A percentile compares a stretch with the other conserved stretches of the same genome.
Evolutionary conservation across 805 yeast genomes (phyloP).

Genomic region (Candida sanyiensis): DNA sequence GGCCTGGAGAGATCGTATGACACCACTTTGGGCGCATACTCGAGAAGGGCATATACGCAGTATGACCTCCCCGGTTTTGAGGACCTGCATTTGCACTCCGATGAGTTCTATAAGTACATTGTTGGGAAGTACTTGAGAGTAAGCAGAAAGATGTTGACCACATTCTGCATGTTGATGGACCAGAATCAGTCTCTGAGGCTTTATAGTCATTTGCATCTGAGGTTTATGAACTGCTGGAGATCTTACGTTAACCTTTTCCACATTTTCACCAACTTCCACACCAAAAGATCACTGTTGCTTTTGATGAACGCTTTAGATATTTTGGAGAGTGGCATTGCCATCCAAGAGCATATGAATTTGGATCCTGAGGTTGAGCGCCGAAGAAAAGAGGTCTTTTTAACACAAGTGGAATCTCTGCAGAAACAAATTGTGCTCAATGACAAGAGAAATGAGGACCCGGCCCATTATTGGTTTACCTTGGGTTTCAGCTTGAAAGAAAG

Average conservation of each 20-base stretch:
- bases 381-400: not conserved
- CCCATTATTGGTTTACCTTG: slow-evolving; percentile 9
- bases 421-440: slow-evolving; percentile 7
- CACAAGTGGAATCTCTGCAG: slow-evolving; percentile 3
- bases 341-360: slow-evolving; percentile 4
- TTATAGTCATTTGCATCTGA: slow-evolving; percentile 4
- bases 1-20: slow-evolving; percentile 3
- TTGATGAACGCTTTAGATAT: slow-evolving; percentile 7
- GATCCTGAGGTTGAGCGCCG: not conserved
- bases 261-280: slow-evolving; percentile 9
- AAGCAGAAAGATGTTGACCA: slow-evolving; percentile 1
- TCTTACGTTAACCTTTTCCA: slow-evolving; percentile 4
- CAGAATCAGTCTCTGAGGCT: no score
- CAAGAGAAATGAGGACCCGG: not conserved
- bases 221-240: slow-evolving; percentile 11
- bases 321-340: slow-evolving; percentile 7
- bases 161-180: not conserved
- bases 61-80: slow-evolving; percentile 1
- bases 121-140: slow-evolving; percentile 1
- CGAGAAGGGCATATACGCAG: not conserved
- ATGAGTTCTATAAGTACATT: slow-evolving; percentile 5
- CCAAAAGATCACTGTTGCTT: slow-evolving; percentile 7
- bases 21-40: slow-evolving; percentile 5
- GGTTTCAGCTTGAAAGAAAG: slow-evolving; percentile 4
- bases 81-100: slow-evolving; percentile 4